Conservation (phyloP, 495 filamentous ascomycete species). For the Rhizodiscina lignyota region DNA sequence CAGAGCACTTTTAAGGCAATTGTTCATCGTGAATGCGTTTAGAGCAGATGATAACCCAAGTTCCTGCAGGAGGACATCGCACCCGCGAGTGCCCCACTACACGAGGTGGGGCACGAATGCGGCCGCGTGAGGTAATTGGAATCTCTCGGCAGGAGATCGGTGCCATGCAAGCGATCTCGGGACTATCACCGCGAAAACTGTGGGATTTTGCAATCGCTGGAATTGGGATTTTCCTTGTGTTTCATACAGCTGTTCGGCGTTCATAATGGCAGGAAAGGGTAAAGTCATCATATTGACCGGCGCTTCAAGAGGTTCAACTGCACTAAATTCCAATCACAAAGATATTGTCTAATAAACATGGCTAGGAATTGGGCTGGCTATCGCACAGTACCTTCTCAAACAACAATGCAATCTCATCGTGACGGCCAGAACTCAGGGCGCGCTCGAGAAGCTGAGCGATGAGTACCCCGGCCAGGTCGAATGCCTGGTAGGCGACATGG, state of each 20-base stretch:
- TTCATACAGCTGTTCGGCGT: too few species aligned
- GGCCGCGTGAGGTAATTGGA: too few species aligned
- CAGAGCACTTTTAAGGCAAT: too few species aligned
- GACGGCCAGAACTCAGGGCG: conserved; percentile 50
- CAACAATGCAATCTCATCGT: conserved; percentile 54
- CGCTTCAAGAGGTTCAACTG: conserved; percentile 4
- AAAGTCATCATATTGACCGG: conserved; percentile 5
- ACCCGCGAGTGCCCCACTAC: too few species aligned
- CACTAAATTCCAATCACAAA: not conserved
- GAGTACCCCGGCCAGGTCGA: conserved; percentile 49
- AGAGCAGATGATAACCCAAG: not conserved
- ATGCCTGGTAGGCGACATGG: conserved; percentile 59
- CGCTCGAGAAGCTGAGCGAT: conserved; percentile 48
- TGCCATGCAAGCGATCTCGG: too few species aligned
- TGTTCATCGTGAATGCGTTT: too few species aligned
- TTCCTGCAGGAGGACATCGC: too few species aligned
- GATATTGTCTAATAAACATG: not conserved
- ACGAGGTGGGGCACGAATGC: too few species aligned
- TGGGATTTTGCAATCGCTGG: too few species aligned
- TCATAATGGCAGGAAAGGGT: conserved; percentile 19
- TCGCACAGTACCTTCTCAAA: conserved; percentile 55
- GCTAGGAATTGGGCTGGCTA: conserved; percentile 69
- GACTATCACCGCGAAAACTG: too few species aligned
- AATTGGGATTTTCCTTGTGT: too few species aligned
- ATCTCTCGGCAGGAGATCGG: too few species aligned